Evolutionary conservation across 306 rosid species (phyloP), one percentile per base, ranked within the genome.

Genomic region (Lathyrus sativus): DNA sequence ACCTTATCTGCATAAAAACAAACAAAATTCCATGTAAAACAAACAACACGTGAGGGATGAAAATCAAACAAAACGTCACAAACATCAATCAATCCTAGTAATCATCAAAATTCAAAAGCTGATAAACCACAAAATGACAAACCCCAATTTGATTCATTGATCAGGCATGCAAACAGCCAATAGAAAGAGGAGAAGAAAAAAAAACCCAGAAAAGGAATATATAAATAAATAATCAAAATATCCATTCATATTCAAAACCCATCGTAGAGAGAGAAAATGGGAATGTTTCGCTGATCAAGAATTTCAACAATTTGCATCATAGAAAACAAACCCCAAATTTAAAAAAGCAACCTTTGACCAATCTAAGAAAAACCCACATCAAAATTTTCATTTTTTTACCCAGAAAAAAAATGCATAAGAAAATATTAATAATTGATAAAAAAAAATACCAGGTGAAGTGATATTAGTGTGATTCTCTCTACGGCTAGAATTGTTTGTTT

Each of bases 381-480:
- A 65, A 41, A 15, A 74, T 19, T 28, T 39, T 19, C 5, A 12
- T 15, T 41, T 46, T 46, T 6, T 35, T 56, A 13, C 11, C 9
- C 18, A 13, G 4, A 13, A 26, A 55, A 26, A 55, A 39, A 38
- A 19, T 10, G 71, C 68, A 48, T 57, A 14, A 22, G 29, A 9
- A 7, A 65, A 37, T 7, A 58, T 53, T 51, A 59, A 64, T 17
- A 2, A 54, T 43, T 0, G 17, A 55, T 6, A 11, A 28, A 67
- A 62, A 68, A 71, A 66, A 18, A 41, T 62, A 88, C 90, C 95
- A 50, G 76, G 62, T 60, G 37, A 62, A 18, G 55, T 37, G 70
- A 13, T 81, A 83, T 79, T 78, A 10, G 7, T 76, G 1, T 81
- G 67, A 67, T 76, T 85, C 44, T 66, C 55, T 50, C 12, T 71